A percentile compares a stretch with the other conserved stretches of the same genome.
Conservation (phyloP, 495 filamentous ascomycete species). For the Penicillium nucicola region DNA sequence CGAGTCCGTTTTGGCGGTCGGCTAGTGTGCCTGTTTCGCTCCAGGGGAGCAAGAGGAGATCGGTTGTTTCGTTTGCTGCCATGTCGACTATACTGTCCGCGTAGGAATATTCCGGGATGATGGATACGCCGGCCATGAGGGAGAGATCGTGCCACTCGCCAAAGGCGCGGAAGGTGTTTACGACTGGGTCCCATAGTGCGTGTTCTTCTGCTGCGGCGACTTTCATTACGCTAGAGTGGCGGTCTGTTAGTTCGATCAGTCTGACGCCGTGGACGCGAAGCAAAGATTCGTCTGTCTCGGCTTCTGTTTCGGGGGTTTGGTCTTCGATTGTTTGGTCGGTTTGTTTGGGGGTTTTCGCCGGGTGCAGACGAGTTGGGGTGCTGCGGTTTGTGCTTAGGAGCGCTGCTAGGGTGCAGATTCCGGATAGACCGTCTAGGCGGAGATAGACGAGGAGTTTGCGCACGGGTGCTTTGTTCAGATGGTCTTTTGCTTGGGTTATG, state of each 20-base stretch:
- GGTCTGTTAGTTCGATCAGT: slow-evolving; percentile 84
- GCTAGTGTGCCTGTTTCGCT: slow-evolving; percentile 73
- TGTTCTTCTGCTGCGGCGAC: slow-evolving; percentile 80
- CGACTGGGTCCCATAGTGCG: slow-evolving; percentile 75
- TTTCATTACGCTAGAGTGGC: slow-evolving; percentile 93
- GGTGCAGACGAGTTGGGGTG: slow-evolving; percentile 44
- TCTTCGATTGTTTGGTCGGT: slow-evolving; percentile 29
- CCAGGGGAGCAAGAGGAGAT: slow-evolving; percentile 90
- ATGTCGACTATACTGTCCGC: slow-evolving; percentile 69
- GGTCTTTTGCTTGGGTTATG: slow-evolving; percentile 43
- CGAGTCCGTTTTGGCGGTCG: slow-evolving; percentile 47
- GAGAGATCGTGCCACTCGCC: slow-evolving; percentile 81
- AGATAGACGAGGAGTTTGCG: slow-evolving; percentile 63
- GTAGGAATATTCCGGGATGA: slow-evolving; percentile 74
- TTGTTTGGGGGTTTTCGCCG: slow-evolving; percentile 30
- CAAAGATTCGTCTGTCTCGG: slow-evolving; percentile 31
- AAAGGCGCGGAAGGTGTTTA: slow-evolving; percentile 89
- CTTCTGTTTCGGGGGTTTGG: slow-evolving; percentile 7
- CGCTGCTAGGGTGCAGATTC: slow-evolving; percentile 79
- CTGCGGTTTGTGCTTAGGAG: slow-evolving; percentile 50
- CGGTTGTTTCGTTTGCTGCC: slow-evolving; percentile 64
- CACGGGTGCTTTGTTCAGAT: slow-evolving; percentile 31
- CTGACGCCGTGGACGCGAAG: slow-evolving; percentile 84
- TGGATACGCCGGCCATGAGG: slow-evolving; percentile 72
- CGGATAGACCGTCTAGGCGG: slow-evolving; percentile 85